Conservation (phyloP, 306 rosid genomes). For the Cyamopsis tetragonoloba region DNA sequence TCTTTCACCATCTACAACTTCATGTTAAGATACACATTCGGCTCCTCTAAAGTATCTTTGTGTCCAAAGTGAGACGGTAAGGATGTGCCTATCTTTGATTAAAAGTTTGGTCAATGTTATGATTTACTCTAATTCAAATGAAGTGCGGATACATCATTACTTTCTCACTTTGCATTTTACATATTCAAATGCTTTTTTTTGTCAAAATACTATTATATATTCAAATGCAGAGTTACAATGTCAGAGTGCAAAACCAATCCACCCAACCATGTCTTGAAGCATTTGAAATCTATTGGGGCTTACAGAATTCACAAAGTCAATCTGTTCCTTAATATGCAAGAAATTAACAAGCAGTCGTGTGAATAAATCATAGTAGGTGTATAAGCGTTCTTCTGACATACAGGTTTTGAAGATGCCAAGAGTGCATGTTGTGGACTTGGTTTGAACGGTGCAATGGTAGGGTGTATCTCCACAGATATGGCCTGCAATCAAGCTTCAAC, state of each 20-base stretch:
- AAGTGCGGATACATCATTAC: too few relatives aligned
- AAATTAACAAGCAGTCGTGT: neutral
- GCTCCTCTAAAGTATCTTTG: too few relatives aligned
- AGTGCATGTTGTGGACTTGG: slow-evolving; percentile 87
- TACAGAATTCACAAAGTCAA: neutral
- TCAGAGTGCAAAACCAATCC: neutral
- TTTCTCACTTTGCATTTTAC: too few relatives aligned
- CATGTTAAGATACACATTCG: neutral
- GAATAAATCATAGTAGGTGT: neutral
- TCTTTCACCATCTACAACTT: neutral
- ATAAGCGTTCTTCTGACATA: neutral
- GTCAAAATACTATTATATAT: too few relatives aligned
- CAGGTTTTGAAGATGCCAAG: slow-evolving; percentile 46
- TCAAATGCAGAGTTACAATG: neutral
- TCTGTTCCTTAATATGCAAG: neutral
- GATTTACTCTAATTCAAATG: too few relatives aligned
- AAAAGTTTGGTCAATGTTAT: too few relatives aligned
- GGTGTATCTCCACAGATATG: slow-evolving; percentile 70
- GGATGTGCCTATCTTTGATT: too few relatives aligned
- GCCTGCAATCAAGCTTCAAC: slow-evolving; percentile 44
- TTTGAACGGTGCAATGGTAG: slow-evolving; percentile 55
- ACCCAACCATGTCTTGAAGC: neutral
- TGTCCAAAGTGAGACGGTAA: too few relatives aligned
- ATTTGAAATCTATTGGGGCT: neutral
- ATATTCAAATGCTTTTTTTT: too few relatives aligned